Evolutionary conservation across 2,329 filamentous ascomycete species (phyloP), one percentile per base, ranked within the genome.

Genomic region (Cytospora chrysosperma): DNA sequence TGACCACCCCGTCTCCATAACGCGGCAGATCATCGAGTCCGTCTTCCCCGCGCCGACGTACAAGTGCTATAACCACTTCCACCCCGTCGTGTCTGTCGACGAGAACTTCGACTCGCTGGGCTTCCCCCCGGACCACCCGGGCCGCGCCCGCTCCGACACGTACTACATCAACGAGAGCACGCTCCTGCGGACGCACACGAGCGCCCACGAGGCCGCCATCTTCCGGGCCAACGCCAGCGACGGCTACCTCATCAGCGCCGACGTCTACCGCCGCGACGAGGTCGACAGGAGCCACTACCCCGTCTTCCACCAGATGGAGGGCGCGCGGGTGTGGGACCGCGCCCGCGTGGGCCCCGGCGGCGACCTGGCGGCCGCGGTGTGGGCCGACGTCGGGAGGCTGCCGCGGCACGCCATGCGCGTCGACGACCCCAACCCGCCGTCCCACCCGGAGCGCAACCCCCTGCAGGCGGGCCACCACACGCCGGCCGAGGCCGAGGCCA

Each of bases 271-370:
- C 51, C 85, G 95, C 68, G 95, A 99, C 84, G 93, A 94, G 62
- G 90, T 99, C 72, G 95, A 99, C 77, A 87, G 91, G 62, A 95
- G 89, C 70, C 95, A 99, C 77, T 98, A 98, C 77, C 95, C 95
- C 0, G 87, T 96, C 64, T 99, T 99, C 76, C 95, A 99, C 77
- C 95, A 99, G 78, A 98, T 98, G 93, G 95, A 99, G 75, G 94
- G 93, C 15, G 94, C 94, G 10, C 84, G 90, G 69, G 89, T 93
- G 60, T 99, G 95, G 94, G 90, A 95, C 72, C 85, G 92, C 12
- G 81, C 74, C 30, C 83, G 79, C 73, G 85, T 13, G 32, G 32
- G 84, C 52, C 81, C 79, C 61, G 79, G 76, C 65, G 82, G 81
- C 21, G 83, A 89, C 67, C 74, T 93, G 21, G 85, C 85, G 1